phyloP scores from a whole-genome alignment of 2,329 filamentous ascomycete species.

The Sporothrix protearum region DNA sequence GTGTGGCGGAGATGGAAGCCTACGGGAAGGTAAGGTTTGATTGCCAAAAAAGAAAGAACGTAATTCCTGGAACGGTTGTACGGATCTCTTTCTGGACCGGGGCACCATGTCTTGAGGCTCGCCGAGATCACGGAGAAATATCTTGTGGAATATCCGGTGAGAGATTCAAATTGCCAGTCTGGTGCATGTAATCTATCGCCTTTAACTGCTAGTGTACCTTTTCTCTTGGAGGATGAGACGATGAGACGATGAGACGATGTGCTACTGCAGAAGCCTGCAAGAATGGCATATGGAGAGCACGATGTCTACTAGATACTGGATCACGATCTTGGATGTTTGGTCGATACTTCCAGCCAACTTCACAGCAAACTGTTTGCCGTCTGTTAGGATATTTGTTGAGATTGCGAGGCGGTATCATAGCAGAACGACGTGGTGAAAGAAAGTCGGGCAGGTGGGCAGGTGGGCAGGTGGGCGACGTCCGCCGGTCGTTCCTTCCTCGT shows the following conservation, averaged over 20 bases:
- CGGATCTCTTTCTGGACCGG: neutral
- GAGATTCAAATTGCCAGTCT: neutral
- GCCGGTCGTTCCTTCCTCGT: conserved; percentile 1
- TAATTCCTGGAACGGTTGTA: neutral
- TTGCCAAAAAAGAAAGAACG: neutral
- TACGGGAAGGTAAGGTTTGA: neutral
- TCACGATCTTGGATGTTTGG: neutral
- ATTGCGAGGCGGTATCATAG: neutral
- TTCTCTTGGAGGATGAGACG: neutral
- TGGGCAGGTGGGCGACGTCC: neutral
- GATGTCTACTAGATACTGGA: too few relatives aligned
- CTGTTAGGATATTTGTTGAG: neutral
- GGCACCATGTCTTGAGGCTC: neutral
- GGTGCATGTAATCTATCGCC: too few relatives aligned
- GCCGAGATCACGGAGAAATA: neutral
- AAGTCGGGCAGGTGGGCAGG: neutral
- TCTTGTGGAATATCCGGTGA: too few relatives aligned
- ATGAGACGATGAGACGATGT: too few relatives aligned
- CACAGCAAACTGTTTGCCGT: neutral
- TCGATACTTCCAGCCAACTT: neutral
- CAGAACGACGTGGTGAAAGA: neutral
- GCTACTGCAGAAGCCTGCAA: neutral
- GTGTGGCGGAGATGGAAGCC: neutral
- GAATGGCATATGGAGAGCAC: neutral
- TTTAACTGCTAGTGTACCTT: neutral